A percentile compares a stretch with the other conserved stretches of the same genome.
These are phyloP conservation scores for Fusarium multiceps DNA, from an alignment of 2,329 filamentous ascomycete genomes.

Conservation along the genomic window DNA sequence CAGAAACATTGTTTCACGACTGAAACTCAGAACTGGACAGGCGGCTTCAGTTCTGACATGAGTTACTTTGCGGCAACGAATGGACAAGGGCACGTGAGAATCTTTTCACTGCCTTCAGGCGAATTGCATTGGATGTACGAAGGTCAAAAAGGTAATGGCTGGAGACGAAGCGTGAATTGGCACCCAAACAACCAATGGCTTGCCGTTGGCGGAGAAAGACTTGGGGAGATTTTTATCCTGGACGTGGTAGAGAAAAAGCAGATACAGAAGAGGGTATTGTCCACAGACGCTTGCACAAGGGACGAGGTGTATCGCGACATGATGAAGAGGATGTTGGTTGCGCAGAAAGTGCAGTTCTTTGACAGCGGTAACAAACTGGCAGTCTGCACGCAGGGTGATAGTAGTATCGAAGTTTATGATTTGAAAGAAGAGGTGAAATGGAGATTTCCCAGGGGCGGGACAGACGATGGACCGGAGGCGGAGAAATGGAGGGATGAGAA, in stretches of 20 bases:
- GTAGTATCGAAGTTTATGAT: constrained; percentile 27
- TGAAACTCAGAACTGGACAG: constrained; percentile 16
- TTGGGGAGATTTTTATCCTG: constrained; percentile 14
- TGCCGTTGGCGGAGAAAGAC: constrained; percentile 10
- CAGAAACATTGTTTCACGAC: constrained; percentile 16
- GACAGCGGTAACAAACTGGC: constrained; percentile 24
- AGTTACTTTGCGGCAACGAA: constrained; percentile 11
- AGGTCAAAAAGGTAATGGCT: background rate
- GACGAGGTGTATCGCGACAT: background rate
- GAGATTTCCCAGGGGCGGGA: constrained; percentile 27
- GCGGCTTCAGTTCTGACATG: constrained; percentile 14
- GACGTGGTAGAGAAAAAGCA: background rate
- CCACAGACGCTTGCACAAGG: background rate
- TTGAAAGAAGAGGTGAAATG: constrained; percentile 13
- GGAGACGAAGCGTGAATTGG: constrained; percentile 21
- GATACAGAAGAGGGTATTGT: constrained; percentile 9
- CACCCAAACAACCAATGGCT: constrained; percentile 18
- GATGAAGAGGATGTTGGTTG: background rate
- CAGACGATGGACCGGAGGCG: constrained; percentile 3
- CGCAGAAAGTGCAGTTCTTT: constrained; percentile 10
- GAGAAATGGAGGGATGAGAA: constrained; percentile 19
- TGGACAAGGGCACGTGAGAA: constrained; percentile 4
- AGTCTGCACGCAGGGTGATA: constrained; percentile 10
- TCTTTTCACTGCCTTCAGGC: background rate
- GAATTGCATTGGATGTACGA: constrained; percentile 2